Evolutionary conservation across 768 basidiomycete species (phyloP).

Genomic region (Naganishia friedmannii): DNA sequence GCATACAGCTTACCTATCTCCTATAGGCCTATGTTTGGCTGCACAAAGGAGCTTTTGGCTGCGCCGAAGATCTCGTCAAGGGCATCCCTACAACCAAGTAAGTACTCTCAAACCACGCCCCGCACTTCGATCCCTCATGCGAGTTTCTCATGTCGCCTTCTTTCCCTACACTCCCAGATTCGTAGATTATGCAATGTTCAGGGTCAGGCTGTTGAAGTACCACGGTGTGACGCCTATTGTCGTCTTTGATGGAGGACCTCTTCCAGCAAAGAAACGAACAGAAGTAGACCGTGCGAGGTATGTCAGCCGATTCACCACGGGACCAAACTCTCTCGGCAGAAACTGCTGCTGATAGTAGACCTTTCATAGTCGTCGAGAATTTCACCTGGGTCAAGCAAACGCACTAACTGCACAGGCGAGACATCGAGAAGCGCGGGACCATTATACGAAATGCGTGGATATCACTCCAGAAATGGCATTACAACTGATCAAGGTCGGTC

Average conservation of each 20-base stretch:
- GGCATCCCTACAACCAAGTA: conserved; percentile 80
- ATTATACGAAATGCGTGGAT: conserved; percentile 85
- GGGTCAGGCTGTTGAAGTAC: conserved; percentile 78
- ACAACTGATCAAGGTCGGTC: conserved; percentile 85
- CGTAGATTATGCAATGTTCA: conserved; percentile 93
- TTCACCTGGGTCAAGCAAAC: conserved; percentile 71
- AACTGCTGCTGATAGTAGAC: not conserved
- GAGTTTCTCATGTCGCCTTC: not conserved
- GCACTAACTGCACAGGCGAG: conserved; percentile 73
- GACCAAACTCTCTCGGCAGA: not conserved
- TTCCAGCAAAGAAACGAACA: conserved; percentile 89
- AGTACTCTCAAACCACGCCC: conserved; percentile 44
- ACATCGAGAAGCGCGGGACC: conserved; percentile 75
- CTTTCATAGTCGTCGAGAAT: conserved; percentile 61
- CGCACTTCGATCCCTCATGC: not conserved
- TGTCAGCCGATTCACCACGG: not conserved
- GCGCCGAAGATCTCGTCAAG: conserved; percentile 83
- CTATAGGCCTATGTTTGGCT: conserved; percentile 66
- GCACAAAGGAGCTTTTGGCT: conserved; percentile 73
- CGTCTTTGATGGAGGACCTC: conserved; percentile 92
- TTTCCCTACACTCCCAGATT: conserved; percentile 60
- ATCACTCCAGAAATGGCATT: conserved; percentile 97
- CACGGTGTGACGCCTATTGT: conserved; percentile 81
- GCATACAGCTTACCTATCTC: not conserved
- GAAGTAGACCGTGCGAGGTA: conserved; percentile 70